Evolutionary conservation across 768 basidiomycete species (phyloP).

Genomic region (Boletellus ananiceps): DNA sequence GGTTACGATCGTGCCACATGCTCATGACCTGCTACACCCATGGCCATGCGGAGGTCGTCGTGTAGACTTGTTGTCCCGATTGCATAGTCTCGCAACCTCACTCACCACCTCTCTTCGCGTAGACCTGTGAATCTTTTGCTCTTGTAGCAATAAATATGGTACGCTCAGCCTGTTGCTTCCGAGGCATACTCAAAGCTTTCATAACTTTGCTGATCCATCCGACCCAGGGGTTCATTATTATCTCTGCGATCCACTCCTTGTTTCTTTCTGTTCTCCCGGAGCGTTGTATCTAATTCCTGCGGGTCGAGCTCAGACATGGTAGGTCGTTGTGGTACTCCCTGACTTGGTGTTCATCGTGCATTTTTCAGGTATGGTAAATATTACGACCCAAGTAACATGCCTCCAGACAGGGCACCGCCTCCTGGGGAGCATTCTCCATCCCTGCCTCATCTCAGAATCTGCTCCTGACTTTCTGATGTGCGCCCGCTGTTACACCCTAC

Average conservation of each 20-base stretch:
- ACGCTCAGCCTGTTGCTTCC: not conserved
- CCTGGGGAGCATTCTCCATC: conserved; percentile 48
- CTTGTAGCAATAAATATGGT: conserved; percentile 3
- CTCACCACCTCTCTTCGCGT: conserved; percentile 11
- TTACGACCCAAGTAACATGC: conserved; percentile 42
- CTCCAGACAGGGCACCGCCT: conserved; percentile 30
- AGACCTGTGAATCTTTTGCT: not conserved
- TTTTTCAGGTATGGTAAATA: conserved; percentile 44
- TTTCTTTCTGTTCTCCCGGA: conserved; percentile 11
- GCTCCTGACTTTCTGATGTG: conserved; percentile 53
- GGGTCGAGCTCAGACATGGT: conserved; percentile 28
- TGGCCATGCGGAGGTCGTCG: not conserved
- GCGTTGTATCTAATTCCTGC: conserved; percentile 11
- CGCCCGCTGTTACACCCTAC: conserved; percentile 55
- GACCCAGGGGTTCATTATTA: not conserved
- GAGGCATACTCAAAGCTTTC: not conserved
- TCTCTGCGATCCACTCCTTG: conserved; percentile 6
- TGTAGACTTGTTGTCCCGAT: not conserved
- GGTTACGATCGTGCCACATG: not conserved
- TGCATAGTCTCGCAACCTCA: not conserved
- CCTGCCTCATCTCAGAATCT: conserved; percentile 37
- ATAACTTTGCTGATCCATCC: not conserved
- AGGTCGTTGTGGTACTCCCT: conserved; percentile 1
- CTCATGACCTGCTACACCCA: not conserved
- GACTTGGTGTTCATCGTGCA: not conserved